Conservation (phyloP, 139 green algal species). For the Chlorella sp. region DNA sequence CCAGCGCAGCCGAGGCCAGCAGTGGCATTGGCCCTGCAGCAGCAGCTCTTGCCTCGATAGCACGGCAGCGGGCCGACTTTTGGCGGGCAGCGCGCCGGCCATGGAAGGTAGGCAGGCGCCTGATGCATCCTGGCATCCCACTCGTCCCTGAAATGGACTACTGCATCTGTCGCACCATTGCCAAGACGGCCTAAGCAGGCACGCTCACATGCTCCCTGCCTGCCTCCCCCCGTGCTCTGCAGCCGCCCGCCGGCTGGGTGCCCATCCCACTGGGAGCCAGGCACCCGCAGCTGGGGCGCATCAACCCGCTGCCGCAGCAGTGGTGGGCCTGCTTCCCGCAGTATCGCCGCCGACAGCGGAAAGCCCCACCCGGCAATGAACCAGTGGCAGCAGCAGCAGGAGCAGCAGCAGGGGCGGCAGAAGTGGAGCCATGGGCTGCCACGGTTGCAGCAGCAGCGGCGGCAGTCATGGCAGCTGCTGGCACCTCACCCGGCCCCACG, state of each 20-base stretch:
- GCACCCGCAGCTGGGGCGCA: background rate
- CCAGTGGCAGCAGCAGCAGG: background rate
- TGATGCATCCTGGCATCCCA: too few species aligned
- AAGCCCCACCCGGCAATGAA: background rate
- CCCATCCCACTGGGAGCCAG: background rate
- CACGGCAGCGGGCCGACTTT: conserved; percentile 3
- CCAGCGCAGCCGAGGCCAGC: background rate
- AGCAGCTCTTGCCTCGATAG: background rate
- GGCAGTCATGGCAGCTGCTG: background rate
- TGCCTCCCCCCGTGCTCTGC: background rate
- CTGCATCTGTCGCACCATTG: too few species aligned
- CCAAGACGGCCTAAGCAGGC: too few species aligned
- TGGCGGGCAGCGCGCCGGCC: conserved; percentile 4
- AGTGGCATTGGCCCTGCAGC: background rate
- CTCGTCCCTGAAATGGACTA: too few species aligned
- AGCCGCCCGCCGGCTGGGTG: background rate
- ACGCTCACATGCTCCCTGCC: background rate
- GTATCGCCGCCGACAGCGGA: background rate
- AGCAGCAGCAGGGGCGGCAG: background rate
- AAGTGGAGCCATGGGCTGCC: background rate
- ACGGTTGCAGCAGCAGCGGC: background rate
- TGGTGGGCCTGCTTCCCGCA: conserved; percentile 12
- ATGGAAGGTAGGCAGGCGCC: background rate
- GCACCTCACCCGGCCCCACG: background rate
- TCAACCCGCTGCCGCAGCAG: background rate